phyloP scores from a whole-genome alignment of 352 stramenopile genomes.

The Globisporangium middletonii region DNA sequence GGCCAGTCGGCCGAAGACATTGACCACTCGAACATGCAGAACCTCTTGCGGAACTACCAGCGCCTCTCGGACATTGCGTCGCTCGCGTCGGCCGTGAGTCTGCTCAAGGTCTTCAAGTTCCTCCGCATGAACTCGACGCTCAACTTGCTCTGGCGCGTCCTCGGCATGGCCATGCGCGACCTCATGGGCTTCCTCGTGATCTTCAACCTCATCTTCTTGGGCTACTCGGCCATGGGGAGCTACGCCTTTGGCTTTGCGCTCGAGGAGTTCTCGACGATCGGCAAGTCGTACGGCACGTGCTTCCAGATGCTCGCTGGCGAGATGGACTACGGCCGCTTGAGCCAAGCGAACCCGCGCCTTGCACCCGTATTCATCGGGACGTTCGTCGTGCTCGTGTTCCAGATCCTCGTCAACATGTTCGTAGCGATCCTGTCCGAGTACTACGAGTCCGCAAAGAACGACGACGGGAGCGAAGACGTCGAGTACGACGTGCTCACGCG shows the following conservation, averaged over 20 bases:
- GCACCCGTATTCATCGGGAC: constrained; percentile 79
- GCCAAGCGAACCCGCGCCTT: constrained; percentile 73
- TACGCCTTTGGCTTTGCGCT: constrained; percentile 81
- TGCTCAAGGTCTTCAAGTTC: constrained; percentile 88
- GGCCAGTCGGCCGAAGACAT: constrained; percentile 35
- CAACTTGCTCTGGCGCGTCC: constrained; percentile 79
- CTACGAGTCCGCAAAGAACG: constrained; percentile 80
- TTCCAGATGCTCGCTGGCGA: constrained; percentile 86
- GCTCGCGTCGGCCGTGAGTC: constrained; percentile 64
- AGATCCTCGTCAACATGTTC: constrained; percentile 89
- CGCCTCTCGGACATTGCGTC: constrained; percentile 71
- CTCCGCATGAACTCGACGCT: constrained; percentile 87
- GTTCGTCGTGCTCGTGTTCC: constrained; percentile 83
- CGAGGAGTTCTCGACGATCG: constrained; percentile 81
- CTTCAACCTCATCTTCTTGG: constrained; percentile 85
- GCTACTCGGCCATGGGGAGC: constrained; percentile 80
- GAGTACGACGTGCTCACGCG: constrained; percentile 85
- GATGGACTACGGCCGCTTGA: constrained; percentile 71
- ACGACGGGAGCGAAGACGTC: constrained; percentile 61
- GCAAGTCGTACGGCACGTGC: constrained; percentile 75
- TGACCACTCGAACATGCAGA: constrained; percentile 55
- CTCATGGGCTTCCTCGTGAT: constrained; percentile 88
- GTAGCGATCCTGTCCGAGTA: constrained; percentile 87
- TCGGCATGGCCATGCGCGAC: constrained; percentile 79
- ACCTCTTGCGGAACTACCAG: constrained; percentile 65